A percentile compares a stretch with the other conserved stretches of the same genome.
Conservation (phyloP, 2,329 filamentous ascomycete species). For the Diplodia intermedia region DNA sequence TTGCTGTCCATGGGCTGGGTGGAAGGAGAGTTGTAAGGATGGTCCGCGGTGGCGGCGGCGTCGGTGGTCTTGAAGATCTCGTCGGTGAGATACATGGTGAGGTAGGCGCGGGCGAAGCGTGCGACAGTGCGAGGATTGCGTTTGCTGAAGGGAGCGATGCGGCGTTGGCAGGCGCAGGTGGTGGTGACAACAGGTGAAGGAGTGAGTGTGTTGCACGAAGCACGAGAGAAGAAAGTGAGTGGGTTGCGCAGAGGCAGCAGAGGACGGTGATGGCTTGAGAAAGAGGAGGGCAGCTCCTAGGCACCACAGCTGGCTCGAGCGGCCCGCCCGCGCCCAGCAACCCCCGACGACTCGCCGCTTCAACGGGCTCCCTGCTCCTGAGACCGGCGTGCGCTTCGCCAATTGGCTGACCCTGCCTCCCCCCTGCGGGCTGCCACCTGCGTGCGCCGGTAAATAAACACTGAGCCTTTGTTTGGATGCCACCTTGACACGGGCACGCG, state of each 20-base stretch:
- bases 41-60: not conserved
- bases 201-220: slow-evolving; percentile 19
- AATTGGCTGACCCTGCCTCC: slow-evolving; percentile 13
- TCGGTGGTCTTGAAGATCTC: slow-evolving; percentile 28
- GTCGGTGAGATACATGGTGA: slow-evolving; percentile 29
- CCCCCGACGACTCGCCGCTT: slow-evolving; percentile 11
- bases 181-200: not conserved
- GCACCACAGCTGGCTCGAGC: slow-evolving; percentile 11
- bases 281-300: slow-evolving; percentile 2
- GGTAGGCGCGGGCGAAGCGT: too few species aligned
- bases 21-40: not conserved
- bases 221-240: slow-evolving; percentile 16
- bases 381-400: slow-evolving; percentile 5
- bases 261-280: slow-evolving; percentile 22
- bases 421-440: not conserved
- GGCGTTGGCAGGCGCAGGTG: slow-evolving; percentile 4
- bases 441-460: slow-evolving; percentile 5
- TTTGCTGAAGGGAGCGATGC: slow-evolving; percentile 11
- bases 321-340: not conserved
- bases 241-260: slow-evolving; percentile 21
- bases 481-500: slow-evolving; percentile 3
- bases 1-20: not conserved
- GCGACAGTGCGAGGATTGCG: not conserved
- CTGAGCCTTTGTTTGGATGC: slow-evolving; percentile 4
- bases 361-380: not conserved